phyloP scores from a whole-genome alignment of 108 stramenopile species.

The Cyclotella cryptica region DNA sequence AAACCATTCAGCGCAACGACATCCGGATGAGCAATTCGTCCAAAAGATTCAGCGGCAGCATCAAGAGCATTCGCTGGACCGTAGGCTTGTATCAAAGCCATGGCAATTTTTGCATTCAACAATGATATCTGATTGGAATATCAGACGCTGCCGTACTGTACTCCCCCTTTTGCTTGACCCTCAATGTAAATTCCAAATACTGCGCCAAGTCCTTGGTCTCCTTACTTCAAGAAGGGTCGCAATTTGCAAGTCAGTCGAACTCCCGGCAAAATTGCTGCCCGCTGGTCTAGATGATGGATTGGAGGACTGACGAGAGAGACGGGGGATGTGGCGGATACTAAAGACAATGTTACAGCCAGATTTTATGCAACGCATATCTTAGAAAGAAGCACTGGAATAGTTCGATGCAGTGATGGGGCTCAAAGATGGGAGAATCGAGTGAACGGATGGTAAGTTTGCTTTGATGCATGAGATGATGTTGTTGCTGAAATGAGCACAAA shows the following conservation, averaged over 20 bases:
- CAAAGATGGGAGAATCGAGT: no score
- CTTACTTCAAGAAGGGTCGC: constrained; percentile 61
- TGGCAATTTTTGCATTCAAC: constrained; percentile 58
- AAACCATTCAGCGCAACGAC: constrained; percentile 79
- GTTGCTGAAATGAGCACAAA: no score
- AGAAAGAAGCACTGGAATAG: no score
- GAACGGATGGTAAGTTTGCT: no score
- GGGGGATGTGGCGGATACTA: no score
- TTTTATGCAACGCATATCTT: no score
- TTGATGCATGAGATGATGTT: no score
- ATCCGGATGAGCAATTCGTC: constrained; percentile 61
- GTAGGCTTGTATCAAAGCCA: constrained; percentile 71
- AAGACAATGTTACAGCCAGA: no score
- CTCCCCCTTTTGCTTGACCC: background rate
- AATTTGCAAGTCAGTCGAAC: constrained; percentile 75
- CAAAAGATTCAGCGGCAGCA: constrained; percentile 62
- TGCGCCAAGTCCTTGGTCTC: constrained; percentile 67
- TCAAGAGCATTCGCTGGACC: constrained; percentile 59
- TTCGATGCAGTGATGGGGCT: no score
- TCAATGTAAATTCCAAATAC: constrained; percentile 45
- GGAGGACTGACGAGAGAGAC: no score
- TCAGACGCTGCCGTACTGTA: background rate
- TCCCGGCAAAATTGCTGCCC: no score
- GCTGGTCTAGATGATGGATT: no score
- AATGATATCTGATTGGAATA: constrained; percentile 47